Evolutionary conservation across 345 rosid genomes (phyloP).

Genomic region (Brassica napus): DNA sequence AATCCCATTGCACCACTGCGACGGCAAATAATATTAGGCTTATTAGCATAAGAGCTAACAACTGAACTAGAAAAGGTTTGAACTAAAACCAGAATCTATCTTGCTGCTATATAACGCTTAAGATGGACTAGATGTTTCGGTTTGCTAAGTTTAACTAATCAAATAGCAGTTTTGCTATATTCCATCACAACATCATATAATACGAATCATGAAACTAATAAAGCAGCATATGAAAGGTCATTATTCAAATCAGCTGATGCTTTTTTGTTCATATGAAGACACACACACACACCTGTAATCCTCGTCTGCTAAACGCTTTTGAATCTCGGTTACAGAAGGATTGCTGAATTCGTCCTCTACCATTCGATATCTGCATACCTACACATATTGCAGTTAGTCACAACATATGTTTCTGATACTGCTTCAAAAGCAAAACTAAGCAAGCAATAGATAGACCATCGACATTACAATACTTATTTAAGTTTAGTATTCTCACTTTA

Average conservation of each 20-base stretch:
- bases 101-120: not conserved
- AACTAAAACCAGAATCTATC: constrained; percentile 9
- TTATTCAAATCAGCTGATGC: constrained; percentile 9
- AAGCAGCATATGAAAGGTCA: constrained; percentile 9
- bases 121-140: constrained; percentile 7
- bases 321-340: constrained; percentile 68
- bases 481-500: constrained; percentile 53
- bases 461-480: not conserved
- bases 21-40: not conserved
- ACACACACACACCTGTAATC: constrained; percentile 65
- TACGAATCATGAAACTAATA: not conserved
- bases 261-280: constrained; percentile 14
- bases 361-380: constrained; percentile 79
- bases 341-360: constrained; percentile 83
- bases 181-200: not conserved
- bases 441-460: not conserved
- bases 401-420: constrained; percentile 21
- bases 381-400: constrained; percentile 26
- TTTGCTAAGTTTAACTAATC: constrained; percentile 1
- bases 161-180: constrained; percentile 3
- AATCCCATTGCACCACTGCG: constrained; percentile 77
- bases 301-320: constrained; percentile 78
- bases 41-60: constrained; percentile 18
- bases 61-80: not conserved
- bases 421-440: constrained; percentile 8